phyloP scores from a whole-genome alignment of 176 grass and related monocot genomes.

The Microstegium vimineum region DNA sequence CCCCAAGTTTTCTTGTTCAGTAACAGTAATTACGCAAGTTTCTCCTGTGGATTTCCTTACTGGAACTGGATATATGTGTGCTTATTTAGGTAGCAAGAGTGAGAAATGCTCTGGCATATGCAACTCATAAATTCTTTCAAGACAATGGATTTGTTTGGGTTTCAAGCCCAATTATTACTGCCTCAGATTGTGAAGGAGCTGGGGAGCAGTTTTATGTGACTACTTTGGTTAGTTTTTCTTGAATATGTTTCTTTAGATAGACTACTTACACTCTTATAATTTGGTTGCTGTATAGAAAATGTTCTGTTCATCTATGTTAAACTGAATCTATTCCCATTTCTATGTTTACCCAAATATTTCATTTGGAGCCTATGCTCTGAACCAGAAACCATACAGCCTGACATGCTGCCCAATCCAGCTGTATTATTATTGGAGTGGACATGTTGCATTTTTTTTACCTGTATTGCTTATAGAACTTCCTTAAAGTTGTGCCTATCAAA shows the following conservation, averaged over 20 bases:
- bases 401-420: not conserved
- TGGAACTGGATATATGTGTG: constrained; percentile 21
- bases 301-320: not conserved
- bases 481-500: not conserved
- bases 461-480: not conserved
- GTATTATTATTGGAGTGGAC: not conserved
- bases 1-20: not conserved
- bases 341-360: not conserved
- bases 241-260: too few relatives aligned
- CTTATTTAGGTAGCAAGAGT: constrained; percentile 86
- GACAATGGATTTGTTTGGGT: constrained; percentile 98
- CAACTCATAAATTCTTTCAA: constrained; percentile 97
- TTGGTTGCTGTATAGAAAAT: constrained; percentile 6
- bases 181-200: constrained; percentile 96
- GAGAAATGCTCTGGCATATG: constrained; percentile 90
- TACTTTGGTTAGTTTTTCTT: constrained; percentile 78
- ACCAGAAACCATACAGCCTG: constrained; percentile 2
- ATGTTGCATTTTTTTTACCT: constrained; percentile 9
- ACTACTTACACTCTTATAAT: constrained; percentile 2
- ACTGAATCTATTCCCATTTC: not conserved
- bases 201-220: constrained; percentile 98
- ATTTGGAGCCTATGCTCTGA: not conserved
- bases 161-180: constrained; percentile 95
- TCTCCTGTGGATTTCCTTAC: constrained; percentile 34
- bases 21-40: not conserved